Evolutionary conservation across 257 asterid species (phyloP).

Genomic region (Plantago elongata): DNA sequence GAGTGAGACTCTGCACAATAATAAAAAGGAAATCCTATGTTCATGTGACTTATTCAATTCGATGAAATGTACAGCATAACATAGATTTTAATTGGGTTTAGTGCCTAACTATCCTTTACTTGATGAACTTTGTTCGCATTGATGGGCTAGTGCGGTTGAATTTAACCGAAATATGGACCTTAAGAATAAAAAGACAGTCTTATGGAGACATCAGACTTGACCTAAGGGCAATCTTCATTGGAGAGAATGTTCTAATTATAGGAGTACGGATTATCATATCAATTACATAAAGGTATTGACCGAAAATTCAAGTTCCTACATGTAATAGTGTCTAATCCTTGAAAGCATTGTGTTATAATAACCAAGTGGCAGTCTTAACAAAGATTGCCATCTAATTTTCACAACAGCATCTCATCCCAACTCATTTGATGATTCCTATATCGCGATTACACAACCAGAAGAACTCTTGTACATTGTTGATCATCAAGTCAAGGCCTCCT

Average conservation of each 20-base stretch:
- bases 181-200: not conserved
- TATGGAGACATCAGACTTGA: not conserved
- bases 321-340: no score
- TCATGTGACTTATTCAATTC: not conserved
- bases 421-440: no score
- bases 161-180: not conserved
- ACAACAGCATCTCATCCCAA: no score
- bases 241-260: not conserved
- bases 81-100: not conserved
- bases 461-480: no score
- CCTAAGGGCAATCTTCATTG: not conserved
- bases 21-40: not conserved
- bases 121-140: not conserved
- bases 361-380: no score
- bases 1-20: not conserved
- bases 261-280: not conserved
- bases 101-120: not conserved
- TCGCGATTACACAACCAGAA: no score
- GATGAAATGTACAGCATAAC: not conserved
- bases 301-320: no score
- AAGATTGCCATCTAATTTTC: no score
- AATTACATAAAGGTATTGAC: not conserved
- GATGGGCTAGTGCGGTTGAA: not conserved
- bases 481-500: no score
- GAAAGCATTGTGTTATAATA: no score